These are phyloP conservation scores for Fusarium lyarnte DNA, from an alignment of 2,329 filamentous ascomycete species.

Conservation along the genomic window DNA sequence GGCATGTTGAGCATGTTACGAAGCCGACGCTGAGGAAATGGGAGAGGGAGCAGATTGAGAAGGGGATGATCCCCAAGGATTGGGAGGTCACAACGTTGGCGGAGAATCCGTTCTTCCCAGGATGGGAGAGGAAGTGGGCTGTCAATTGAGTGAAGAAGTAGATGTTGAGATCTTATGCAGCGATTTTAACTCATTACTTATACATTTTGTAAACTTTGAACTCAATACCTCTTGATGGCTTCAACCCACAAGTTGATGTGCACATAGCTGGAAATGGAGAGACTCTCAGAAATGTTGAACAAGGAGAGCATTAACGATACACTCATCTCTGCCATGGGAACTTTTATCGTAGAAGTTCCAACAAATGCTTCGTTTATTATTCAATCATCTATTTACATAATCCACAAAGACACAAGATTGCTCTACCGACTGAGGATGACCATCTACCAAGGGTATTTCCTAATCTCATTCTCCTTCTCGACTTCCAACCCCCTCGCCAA, in stretches of 20 bases:
- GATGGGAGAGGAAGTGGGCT: constrained; percentile 63
- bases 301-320: accelerated
- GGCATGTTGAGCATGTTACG: constrained; percentile 79
- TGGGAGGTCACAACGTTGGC: constrained; percentile 77
- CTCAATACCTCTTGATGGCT: neutral
- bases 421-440: neutral
- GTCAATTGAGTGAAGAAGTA: neutral
- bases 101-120: constrained; percentile 79
- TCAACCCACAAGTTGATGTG: neutral
- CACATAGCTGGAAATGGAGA: neutral
- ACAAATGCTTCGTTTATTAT: neutral
- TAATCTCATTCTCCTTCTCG: constrained; percentile 66
- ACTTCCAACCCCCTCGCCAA: constrained; percentile 71
- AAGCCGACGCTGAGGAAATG: constrained; percentile 72
- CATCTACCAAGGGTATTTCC: constrained; percentile 67
- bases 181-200: neutral
- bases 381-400: neutral
- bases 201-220: accelerated
- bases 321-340: accelerated
- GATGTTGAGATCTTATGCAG: neutral
- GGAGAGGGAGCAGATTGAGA: constrained; percentile 71
- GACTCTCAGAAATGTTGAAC: neutral
- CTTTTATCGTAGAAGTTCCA: accelerated
- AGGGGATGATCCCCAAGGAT: constrained; percentile 65
- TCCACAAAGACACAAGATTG: neutral